These are phyloP conservation scores for Umbilicus rupestris DNA, from an alignment of 164 flowering plant genomes.

Conservation along the genomic window DNA sequence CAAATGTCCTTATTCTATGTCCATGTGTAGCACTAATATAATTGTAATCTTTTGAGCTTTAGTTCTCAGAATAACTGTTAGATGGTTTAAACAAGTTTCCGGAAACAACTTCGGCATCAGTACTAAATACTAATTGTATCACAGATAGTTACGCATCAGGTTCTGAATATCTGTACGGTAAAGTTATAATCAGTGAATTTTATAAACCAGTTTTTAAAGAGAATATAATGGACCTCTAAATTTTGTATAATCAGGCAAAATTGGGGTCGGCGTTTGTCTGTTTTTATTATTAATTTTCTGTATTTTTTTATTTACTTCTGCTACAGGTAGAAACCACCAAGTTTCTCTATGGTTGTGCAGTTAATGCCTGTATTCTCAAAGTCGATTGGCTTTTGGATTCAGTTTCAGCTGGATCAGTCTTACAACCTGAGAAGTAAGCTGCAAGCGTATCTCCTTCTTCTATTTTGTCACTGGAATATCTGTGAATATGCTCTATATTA, in stretches of 20 bases:
- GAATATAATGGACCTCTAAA: not conserved
- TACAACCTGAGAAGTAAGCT: slow-evolving; percentile 64
- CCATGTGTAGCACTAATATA: no score
- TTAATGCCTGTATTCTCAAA: slow-evolving; percentile 47
- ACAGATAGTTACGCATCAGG: not conserved
- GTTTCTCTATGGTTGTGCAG: slow-evolving; percentile 85
- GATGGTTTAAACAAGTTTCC: not conserved
- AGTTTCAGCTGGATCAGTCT: slow-evolving; percentile 36
- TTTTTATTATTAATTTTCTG: not conserved
- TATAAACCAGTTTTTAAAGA: not conserved
- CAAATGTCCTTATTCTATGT: no score
- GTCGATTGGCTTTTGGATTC: slow-evolving; percentile 64
- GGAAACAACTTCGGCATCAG: not conserved
- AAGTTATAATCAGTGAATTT: not conserved
- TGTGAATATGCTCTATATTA: not conserved
- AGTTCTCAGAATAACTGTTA: not conserved
- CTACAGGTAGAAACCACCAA: slow-evolving; percentile 58
- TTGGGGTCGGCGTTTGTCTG: not conserved
- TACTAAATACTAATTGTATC: not conserved
- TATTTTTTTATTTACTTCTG: slow-evolving; percentile 3
- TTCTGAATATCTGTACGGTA: not conserved
- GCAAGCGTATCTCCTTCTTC: not conserved
- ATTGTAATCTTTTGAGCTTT: not conserved
- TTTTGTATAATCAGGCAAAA: not conserved
- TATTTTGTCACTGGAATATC: not conserved